phyloP scores from a whole-genome alignment of 169 alveolate genomes.

The Cryptosporidium ubiquitum region DNA sequence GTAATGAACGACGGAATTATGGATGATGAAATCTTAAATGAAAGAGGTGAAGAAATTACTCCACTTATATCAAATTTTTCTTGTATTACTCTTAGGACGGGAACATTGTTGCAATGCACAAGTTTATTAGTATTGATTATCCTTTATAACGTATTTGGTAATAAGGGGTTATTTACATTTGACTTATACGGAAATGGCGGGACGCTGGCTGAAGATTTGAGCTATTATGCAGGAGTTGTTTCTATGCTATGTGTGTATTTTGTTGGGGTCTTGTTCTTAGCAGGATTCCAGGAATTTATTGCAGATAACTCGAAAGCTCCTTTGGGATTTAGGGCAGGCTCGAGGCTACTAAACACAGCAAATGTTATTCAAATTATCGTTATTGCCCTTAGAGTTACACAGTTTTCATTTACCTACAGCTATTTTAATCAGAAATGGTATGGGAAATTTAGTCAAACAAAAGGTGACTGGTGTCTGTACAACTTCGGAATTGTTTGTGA shows the following conservation, averaged over 20 bases:
- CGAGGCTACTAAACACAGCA: slow-evolving; percentile 55
- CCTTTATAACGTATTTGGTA: slow-evolving; percentile 44
- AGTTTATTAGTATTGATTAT: slow-evolving; percentile 26
- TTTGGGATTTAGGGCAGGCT: slow-evolving; percentile 56
- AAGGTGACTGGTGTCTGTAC: slow-evolving; percentile 70
- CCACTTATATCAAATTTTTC: slow-evolving; percentile 56
- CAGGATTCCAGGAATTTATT: slow-evolving; percentile 65
- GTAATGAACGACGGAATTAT: slow-evolving; percentile 67
- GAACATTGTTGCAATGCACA: slow-evolving; percentile 41
- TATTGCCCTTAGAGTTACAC: slow-evolving; percentile 45
- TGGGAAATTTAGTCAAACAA: slow-evolving; percentile 65
- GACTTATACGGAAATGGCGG: slow-evolving; percentile 70
- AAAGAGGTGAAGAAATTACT: slow-evolving; percentile 68
- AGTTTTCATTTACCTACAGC: slow-evolving; percentile 56
- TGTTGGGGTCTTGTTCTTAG: slow-evolving; percentile 31
- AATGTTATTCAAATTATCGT: slow-evolving; percentile 58
- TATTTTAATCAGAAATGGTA: slow-evolving; percentile 65
- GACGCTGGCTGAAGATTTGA: slow-evolving; percentile 57
- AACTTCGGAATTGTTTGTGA: slow-evolving; percentile 65
- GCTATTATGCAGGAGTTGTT: slow-evolving; percentile 71
- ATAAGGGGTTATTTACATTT: slow-evolving; percentile 43
- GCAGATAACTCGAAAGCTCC: slow-evolving; percentile 67
- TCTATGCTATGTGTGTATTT: slow-evolving; percentile 40
- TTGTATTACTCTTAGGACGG: slow-evolving; percentile 48
- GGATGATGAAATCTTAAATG: slow-evolving; percentile 60